A percentile compares a stretch with the other conserved stretches of the same genome.
Evolutionary conservation across 1,284 basidiomycete species (phyloP).

Genomic region (Stereum hirsutum): DNA sequence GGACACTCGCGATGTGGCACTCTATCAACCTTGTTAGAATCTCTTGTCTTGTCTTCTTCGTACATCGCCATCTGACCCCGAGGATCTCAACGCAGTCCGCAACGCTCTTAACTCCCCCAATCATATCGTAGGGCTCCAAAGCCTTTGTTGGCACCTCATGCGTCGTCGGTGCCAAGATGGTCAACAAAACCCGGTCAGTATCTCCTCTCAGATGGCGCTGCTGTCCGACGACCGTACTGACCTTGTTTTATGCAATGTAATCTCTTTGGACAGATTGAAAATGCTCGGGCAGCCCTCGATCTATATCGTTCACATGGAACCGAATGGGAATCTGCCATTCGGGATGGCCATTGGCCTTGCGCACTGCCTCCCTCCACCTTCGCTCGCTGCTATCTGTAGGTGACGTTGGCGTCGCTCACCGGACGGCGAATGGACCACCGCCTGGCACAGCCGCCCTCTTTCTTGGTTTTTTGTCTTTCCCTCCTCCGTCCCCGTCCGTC

Average conservation of each 20-base stretch:
- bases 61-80: no score
- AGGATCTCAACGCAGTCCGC: no score
- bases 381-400: slow-evolving; percentile 64
- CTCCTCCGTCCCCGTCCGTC: no score
- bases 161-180: slow-evolving; percentile 63
- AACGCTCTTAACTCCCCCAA: slow-evolving; percentile 53
- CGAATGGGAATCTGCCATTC: slow-evolving; percentile 60
- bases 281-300: slow-evolving; percentile 67
- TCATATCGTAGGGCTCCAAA: slow-evolving; percentile 62
- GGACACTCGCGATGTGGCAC: slow-evolving; percentile 71
- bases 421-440: no score
- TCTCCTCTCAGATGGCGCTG: slow-evolving; percentile 3
- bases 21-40: slow-evolving; percentile 75
- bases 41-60: no score
- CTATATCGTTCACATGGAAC: slow-evolving; percentile 60
- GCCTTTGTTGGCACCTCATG: slow-evolving; percentile 74
- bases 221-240: background rate
- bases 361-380: slow-evolving; percentile 68
- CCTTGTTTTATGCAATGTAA: background rate
- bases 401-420: background rate
- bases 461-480: background rate
- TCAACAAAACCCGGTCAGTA: slow-evolving; percentile 57
- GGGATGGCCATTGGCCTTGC: slow-evolving; percentile 62
- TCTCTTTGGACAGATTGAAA: slow-evolving; percentile 46
- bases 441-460: no score